phyloP scores from a whole-genome alignment of 306 rosid genomes.

The Psophocarpus tetragonolobus region DNA sequence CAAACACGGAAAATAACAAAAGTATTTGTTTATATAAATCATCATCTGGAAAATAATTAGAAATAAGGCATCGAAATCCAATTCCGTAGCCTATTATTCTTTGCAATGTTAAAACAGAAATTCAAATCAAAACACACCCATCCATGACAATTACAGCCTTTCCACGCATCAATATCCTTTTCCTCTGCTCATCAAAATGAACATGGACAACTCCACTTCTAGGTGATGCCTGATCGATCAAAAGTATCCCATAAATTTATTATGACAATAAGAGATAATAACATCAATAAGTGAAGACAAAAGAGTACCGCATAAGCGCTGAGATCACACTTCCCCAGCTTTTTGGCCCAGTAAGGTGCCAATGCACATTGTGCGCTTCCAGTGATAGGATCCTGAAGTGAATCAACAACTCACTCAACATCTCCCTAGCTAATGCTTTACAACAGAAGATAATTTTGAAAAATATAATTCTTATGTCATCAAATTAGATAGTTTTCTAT shows the following conservation, averaged over 20 bases:
- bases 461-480: neutral
- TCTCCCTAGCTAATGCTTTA: neutral
- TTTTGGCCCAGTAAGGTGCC: slow-evolving; percentile 57
- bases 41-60: neutral
- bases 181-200: slow-evolving; percentile 3
- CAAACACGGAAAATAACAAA: neutral
- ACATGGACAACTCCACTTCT: neutral
- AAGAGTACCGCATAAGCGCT: slow-evolving; percentile 62
- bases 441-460: neutral
- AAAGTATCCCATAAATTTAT: neutral
- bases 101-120: neutral
- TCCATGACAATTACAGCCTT: neutral
- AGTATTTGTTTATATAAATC: neutral
- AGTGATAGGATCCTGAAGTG: neutral
- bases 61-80: neutral
- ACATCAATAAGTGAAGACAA: neutral
- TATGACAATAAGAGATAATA: neutral
- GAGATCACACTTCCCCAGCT: slow-evolving; percentile 63
- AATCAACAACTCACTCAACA: neutral
- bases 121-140: neutral
- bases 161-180: neutral
- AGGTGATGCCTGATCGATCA: neutral
- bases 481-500: no score
- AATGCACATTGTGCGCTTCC: slow-evolving; percentile 5
- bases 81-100: neutral